phyloP scores from a whole-genome alignment of 2,329 filamentous ascomycete species.

The Aureobasidium sp. region DNA sequence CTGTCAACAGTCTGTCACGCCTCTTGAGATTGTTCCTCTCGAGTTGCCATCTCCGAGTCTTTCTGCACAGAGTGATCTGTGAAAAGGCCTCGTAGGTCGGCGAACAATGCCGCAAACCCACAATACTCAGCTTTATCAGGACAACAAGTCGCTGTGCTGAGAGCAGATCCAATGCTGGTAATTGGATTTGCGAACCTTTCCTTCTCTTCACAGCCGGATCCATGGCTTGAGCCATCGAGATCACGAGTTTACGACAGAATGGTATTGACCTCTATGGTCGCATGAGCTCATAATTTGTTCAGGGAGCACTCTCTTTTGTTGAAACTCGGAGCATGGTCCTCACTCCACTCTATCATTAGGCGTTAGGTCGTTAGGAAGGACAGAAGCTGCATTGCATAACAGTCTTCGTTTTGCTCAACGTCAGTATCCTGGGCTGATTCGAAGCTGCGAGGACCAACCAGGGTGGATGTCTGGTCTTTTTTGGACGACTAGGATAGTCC shows the following conservation, averaged over 20 bases:
- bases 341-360: neutral
- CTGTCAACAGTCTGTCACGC: neutral
- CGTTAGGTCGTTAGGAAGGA: neutral
- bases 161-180: neutral
- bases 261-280: neutral
- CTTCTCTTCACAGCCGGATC: too few species aligned
- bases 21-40: conserved; percentile 15
- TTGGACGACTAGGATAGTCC: neutral
- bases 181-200: neutral
- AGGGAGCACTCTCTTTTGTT: neutral
- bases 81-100: neutral
- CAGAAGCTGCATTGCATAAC: neutral
- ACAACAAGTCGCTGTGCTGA: neutral
- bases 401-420: neutral
- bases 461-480: neutral
- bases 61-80: conserved; percentile 21
- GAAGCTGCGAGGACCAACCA: neutral
- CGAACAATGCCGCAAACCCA: neutral
- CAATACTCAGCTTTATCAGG: neutral
- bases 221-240: neutral
- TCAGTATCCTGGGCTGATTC: neutral
- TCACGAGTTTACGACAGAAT: neutral
- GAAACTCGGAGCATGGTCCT: neutral
- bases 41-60: conserved; percentile 25
- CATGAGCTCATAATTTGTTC: neutral